Conservation (phyloP, 352 stramenopile genomes). For the Globisporangium middletonii region DNA sequence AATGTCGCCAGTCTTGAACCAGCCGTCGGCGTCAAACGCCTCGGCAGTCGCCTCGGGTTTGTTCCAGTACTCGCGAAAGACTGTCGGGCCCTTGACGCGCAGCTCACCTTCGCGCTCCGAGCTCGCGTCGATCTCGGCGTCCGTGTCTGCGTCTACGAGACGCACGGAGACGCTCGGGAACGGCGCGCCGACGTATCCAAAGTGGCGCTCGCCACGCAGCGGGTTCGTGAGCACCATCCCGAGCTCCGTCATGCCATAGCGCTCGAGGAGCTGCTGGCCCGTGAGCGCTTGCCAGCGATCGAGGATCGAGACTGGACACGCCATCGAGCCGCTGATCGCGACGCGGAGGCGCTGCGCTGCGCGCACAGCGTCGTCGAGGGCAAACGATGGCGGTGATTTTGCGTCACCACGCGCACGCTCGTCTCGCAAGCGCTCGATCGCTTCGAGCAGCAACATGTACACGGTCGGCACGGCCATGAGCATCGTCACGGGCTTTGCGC, state of each 20-base stretch:
- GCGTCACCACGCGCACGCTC: slow-evolving; percentile 4
- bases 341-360: slow-evolving; percentile 26
- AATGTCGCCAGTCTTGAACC: slow-evolving; percentile 91
- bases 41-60: slow-evolving; percentile 78
- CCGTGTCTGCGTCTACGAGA: slow-evolving; percentile 75
- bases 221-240: slow-evolving; percentile 90
- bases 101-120: slow-evolving; percentile 69
- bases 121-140: slow-evolving; percentile 28
- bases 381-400: slow-evolving; percentile 3
- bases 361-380: slow-evolving; percentile 11
- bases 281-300: slow-evolving; percentile 79
- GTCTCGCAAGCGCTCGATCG: slow-evolving; percentile 31
- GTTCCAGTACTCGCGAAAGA: slow-evolving; percentile 88
- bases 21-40: slow-evolving; percentile 80
- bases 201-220: slow-evolving; percentile 51
- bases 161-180: slow-evolving; percentile 80
- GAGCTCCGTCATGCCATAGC: slow-evolving; percentile 91
- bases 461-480: slow-evolving; percentile 92
- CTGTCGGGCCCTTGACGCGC: slow-evolving; percentile 74
- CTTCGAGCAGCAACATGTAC: slow-evolving; percentile 86
- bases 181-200: slow-evolving; percentile 80
- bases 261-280: slow-evolving; percentile 77
- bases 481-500: slow-evolving; percentile 37
- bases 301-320: slow-evolving; percentile 76
- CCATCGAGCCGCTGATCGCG: slow-evolving; percentile 83